A percentile compares a stretch with the other conserved stretches of the same genome.
phyloP scores from a whole-genome alignment of 2,329 filamentous ascomycete genomes.

The Tolypocladium guangdongense region DNA sequence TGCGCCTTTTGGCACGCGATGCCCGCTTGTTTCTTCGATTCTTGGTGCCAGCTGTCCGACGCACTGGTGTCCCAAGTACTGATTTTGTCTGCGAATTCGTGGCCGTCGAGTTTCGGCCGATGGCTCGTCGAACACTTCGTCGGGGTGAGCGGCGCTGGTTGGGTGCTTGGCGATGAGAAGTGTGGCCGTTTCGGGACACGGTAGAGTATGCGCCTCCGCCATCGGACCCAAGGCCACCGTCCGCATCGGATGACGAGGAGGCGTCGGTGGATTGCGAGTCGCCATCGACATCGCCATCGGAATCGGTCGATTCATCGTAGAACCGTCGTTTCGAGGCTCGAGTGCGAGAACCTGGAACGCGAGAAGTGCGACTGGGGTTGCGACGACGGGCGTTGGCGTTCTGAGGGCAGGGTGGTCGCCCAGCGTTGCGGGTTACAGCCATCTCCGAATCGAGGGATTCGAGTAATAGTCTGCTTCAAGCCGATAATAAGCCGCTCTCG shows the following conservation, averaged over 20 bases:
- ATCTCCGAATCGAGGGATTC: constrained; percentile 5
- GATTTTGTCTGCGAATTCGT: background rate
- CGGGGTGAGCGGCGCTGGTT: background rate
- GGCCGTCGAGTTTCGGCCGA: background rate
- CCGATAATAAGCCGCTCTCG: background rate
- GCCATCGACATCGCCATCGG: background rate
- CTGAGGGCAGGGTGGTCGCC: constrained; percentile 5
- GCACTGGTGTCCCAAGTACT: background rate
- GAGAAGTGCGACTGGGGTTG: constrained; percentile 12
- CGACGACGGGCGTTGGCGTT: constrained; percentile 7
- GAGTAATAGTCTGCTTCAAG: background rate
- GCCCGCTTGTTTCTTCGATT: constrained; percentile 9
- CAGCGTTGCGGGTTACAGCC: constrained; percentile 17
- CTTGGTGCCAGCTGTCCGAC: constrained; percentile 3
- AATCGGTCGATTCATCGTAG: constrained; percentile 2
- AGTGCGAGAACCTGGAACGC: constrained; percentile 2
- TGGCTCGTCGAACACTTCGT: background rate
- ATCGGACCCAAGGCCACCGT: background rate
- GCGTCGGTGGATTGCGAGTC: background rate
- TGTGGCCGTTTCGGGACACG: background rate
- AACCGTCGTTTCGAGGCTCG: constrained; percentile 2
- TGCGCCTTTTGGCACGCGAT: constrained; percentile 6
- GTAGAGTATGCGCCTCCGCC: background rate
- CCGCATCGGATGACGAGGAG: background rate
- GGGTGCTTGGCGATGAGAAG: background rate